These are phyloP conservation scores for Tetracentron sinense DNA, from an alignment of 164 flowering plant genomes.

Conservation along the genomic window DNA sequence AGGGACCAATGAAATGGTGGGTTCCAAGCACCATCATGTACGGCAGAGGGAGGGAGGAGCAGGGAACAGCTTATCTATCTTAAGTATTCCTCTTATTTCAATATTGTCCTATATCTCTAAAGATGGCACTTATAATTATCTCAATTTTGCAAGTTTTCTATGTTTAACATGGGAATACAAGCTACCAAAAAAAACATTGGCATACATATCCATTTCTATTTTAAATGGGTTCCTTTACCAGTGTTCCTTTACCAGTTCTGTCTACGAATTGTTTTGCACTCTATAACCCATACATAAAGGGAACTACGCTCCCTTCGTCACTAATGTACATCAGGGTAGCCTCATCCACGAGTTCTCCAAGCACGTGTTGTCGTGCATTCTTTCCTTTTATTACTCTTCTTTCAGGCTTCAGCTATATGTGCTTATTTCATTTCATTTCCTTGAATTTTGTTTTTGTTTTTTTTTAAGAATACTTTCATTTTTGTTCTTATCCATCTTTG, in stretches of 20 bases:
- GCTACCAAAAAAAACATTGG: too few species aligned
- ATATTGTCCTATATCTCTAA: too few species aligned
- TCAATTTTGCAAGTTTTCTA: too few species aligned
- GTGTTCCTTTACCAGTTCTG: too few species aligned
- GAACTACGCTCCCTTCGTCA: not conserved
- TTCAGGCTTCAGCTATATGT: not conserved
- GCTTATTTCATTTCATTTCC: not conserved
- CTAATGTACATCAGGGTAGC: not conserved
- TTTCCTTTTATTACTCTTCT: not conserved
- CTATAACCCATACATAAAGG: not conserved
- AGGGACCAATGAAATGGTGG: not conserved
- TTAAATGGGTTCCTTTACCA: too few species aligned
- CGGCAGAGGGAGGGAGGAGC: not conserved
- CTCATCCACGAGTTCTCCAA: not conserved
- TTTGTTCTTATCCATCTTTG: conserved; percentile 8
- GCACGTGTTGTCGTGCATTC: not conserved
- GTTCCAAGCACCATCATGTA: not conserved
- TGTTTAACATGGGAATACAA: too few species aligned
- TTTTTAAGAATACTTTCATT: not conserved
- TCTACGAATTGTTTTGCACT: not conserved
- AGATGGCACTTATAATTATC: too few species aligned
- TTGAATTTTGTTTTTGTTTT: too few species aligned
- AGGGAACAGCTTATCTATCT: not conserved
- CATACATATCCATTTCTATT: too few species aligned
- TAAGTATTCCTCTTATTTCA: not conserved